Evolutionary conservation across 257 asterid species (phyloP).

Genomic region (Scutellaria minor): DNA sequence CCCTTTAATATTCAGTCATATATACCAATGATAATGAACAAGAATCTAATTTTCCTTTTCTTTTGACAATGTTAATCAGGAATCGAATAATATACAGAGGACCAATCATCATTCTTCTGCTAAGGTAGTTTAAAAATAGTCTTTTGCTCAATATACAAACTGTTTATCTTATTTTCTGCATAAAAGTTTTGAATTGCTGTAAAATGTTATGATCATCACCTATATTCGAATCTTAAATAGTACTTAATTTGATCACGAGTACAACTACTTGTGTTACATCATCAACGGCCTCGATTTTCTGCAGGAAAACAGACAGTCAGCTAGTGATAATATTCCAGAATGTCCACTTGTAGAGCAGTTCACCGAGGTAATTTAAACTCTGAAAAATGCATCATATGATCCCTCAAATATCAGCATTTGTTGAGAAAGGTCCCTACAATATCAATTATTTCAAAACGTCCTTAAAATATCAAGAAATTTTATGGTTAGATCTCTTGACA

Average conservation of each 20-base stretch:
- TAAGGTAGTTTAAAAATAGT: constrained; percentile 43
- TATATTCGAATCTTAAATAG: too few species aligned
- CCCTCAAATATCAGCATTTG: too few species aligned
- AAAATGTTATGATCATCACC: background rate
- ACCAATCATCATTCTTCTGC: constrained; percentile 60
- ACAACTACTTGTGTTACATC: constrained; percentile 7
- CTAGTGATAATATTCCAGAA: constrained; percentile 36
- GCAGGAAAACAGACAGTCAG: constrained; percentile 51
- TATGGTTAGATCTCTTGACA: too few species aligned
- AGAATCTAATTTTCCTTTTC: constrained; percentile 10
- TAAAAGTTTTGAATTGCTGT: background rate
- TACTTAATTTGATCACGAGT: background rate
- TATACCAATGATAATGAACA: too few species aligned
- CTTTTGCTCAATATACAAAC: background rate
- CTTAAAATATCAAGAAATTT: too few species aligned
- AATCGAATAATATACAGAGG: constrained; percentile 61
- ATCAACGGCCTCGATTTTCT: constrained; percentile 24
- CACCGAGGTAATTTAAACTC: constrained; percentile 48
- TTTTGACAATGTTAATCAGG: constrained; percentile 40
- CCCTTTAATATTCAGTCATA: too few species aligned
- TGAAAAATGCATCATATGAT: too few species aligned
- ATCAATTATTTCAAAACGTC: too few species aligned
- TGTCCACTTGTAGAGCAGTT: constrained; percentile 62
- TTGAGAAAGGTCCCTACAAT: too few species aligned
- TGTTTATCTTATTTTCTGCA: constrained; percentile 5